These are phyloP conservation scores for Hygrophoropsis aurantiaca DNA, from an alignment of 768 basidiomycete genomes.

Conservation along the genomic window DNA sequence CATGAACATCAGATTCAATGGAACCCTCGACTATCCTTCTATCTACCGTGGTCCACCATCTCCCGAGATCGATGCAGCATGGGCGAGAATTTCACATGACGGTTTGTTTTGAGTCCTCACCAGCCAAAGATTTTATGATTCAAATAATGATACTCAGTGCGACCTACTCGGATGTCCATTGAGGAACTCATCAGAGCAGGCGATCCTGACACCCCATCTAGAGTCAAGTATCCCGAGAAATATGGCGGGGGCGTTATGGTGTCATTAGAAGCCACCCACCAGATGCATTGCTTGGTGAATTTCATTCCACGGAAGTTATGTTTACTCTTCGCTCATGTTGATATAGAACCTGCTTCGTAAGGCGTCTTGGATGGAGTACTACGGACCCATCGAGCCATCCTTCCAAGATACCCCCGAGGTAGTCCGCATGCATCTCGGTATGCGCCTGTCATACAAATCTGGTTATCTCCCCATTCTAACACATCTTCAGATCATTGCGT, in stretches of 20 bases:
- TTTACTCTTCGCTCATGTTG: background rate
- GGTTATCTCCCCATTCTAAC: background rate
- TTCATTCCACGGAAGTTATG: background rate
- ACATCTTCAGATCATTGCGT: conserved; percentile 5
- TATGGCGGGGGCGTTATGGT: conserved; percentile 9
- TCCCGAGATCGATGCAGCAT: conserved; percentile 10
- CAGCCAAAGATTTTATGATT: background rate
- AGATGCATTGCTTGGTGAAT: conserved; percentile 8
- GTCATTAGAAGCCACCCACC: conserved; percentile 5
- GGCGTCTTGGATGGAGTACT: conserved; percentile 4
- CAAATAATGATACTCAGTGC: background rate
- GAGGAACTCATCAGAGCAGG: conserved; percentile 3
- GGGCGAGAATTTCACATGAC: conserved; percentile 5
- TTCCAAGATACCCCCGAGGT: conserved; percentile 4
- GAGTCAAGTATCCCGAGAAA: conserved; percentile 4
- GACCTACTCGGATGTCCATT: background rate
- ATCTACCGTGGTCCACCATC: conserved; percentile 9
- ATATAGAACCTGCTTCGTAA: conserved; percentile 7
- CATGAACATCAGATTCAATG: conserved; percentile 5
- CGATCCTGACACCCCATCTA: background rate
- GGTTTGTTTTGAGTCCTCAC: background rate
- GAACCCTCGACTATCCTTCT: conserved; percentile 2
- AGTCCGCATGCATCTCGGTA: conserved; percentile 6
- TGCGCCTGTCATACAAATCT: background rate
- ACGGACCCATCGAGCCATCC: background rate